Evolutionary conservation across 176 grass and related monocot genomes (phyloP).

Genomic region (Ensete glaucum): DNA sequence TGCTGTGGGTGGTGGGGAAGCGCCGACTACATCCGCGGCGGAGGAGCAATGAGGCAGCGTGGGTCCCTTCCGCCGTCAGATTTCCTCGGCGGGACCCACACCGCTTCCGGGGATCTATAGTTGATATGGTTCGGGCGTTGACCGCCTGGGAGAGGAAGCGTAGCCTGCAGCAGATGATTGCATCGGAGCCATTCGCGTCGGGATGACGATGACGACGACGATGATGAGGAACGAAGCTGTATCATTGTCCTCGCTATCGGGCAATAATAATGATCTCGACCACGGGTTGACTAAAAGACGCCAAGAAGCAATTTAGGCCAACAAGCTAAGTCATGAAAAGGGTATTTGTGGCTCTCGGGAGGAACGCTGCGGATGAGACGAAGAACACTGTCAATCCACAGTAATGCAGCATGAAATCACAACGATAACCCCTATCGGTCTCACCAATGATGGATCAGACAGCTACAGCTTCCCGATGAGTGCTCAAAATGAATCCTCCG

Average conservation of each 20-base stretch:
- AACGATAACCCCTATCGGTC: neutral
- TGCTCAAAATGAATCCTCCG: neutral
- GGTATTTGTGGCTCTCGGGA: neutral
- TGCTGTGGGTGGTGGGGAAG: neutral
- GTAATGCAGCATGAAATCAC: slow-evolving; percentile 4
- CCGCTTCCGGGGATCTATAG: too few relatives aligned
- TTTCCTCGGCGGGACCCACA: too few relatives aligned
- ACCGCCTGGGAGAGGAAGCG: neutral
- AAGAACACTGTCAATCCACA: neutral
- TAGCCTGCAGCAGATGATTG: neutral
- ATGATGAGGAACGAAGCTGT: neutral
- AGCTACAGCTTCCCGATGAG: neutral
- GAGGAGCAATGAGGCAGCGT: neutral
- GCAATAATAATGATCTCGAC: neutral
- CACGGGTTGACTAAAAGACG: neutral
- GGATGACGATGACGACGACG: too few relatives aligned
- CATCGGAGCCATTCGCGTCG: too few relatives aligned
- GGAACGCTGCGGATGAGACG: neutral
- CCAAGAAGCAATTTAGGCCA: neutral
- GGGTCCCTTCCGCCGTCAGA: neutral
- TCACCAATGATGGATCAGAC: neutral
- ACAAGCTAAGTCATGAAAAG: neutral
- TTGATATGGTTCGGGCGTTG: too few relatives aligned
- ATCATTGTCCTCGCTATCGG: too few relatives aligned
- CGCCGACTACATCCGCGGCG: neutral